Evolutionary conservation across 2,329 filamentous ascomycete species (phyloP).

Genomic region (Paracoccidioides lutzii): DNA sequence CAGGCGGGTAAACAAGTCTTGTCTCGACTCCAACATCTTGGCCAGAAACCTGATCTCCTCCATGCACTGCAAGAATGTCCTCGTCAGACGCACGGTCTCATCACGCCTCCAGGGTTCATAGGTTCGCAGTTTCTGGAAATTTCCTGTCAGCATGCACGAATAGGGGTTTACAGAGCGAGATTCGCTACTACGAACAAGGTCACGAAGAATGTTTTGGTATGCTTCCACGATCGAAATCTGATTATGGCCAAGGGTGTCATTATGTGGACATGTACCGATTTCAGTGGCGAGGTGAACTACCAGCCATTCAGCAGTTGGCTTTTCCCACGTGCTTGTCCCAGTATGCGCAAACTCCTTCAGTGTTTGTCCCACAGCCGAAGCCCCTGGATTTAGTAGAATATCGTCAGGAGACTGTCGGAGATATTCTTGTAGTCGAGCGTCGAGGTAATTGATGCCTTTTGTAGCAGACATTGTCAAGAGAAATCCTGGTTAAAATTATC

Average conservation of each 20-base stretch:
- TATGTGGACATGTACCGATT: slow-evolving; percentile 1
- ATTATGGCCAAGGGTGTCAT: slow-evolving; percentile 1
- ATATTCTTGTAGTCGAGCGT: slow-evolving; percentile 1
- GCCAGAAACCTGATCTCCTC: not conserved
- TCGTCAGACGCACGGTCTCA: slow-evolving; percentile 1
- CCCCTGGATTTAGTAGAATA: not conserved
- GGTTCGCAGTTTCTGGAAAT: not conserved
- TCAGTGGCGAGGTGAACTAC: not conserved
- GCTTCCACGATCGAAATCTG: not conserved
- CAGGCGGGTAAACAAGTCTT: not conserved
- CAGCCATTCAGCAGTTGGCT: slow-evolving; percentile 1
- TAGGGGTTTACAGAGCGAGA: not conserved
- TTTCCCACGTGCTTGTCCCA: slow-evolving; percentile 1
- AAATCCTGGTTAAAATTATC: not conserved
- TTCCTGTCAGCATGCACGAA: not conserved
- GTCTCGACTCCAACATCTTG: not conserved
- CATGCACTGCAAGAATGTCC: slow-evolving; percentile 2
- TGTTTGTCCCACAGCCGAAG: not conserved
- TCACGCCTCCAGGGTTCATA: slow-evolving; percentile 2
- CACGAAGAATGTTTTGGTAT: slow-evolving; percentile 2
- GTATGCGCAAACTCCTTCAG: not conserved
- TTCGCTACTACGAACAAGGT: slow-evolving; percentile 1
- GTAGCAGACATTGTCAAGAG: slow-evolving; percentile 1
- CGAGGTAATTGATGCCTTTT: slow-evolving; percentile 1
- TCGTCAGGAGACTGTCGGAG: not conserved